phyloP scores from a whole-genome alignment of 768 basidiomycete species.

The Paxillus rubicundulus region DNA sequence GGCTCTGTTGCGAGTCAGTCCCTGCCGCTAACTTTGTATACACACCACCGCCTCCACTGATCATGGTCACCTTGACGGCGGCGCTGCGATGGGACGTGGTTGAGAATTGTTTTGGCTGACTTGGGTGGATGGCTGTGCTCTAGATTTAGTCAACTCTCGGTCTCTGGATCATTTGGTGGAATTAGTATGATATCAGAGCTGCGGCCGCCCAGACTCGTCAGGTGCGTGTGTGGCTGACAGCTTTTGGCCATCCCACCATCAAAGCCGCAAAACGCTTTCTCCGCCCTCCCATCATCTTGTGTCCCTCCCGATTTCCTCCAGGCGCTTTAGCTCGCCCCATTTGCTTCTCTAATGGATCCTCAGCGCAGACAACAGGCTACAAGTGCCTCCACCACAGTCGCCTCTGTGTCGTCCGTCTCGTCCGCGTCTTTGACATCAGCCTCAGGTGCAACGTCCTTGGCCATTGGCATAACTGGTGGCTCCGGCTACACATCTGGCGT shows the following conservation, averaged over 20 bases:
- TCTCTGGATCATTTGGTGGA: constrained; percentile 4
- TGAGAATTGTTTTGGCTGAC: too few relatives aligned
- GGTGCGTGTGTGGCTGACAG: constrained; percentile 15
- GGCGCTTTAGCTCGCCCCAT: background rate
- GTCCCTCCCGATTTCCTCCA: background rate
- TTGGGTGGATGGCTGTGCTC: too few relatives aligned
- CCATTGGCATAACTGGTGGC: constrained; percentile 25
- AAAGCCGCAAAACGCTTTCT: background rate
- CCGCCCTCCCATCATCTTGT: background rate
- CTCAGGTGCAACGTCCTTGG: background rate
- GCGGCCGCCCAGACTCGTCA: background rate
- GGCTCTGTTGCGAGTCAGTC: too few relatives aligned
- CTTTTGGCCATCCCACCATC: background rate
- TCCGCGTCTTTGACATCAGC: background rate
- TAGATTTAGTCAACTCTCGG: background rate
- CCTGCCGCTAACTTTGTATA: too few relatives aligned
- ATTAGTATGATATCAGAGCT: background rate
- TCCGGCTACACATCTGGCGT: constrained; percentile 26
- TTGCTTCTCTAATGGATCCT: constrained; percentile 12
- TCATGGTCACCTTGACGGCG: too few relatives aligned
- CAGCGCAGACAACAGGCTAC: constrained; percentile 25
- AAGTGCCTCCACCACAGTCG: background rate
- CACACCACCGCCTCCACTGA: too few relatives aligned
- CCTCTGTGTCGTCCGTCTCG: constrained; percentile 1
- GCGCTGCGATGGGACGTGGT: too few relatives aligned